These are phyloP conservation scores for Syzygium grande DNA, from an alignment of 345 rosid species.

Conservation along the genomic window DNA sequence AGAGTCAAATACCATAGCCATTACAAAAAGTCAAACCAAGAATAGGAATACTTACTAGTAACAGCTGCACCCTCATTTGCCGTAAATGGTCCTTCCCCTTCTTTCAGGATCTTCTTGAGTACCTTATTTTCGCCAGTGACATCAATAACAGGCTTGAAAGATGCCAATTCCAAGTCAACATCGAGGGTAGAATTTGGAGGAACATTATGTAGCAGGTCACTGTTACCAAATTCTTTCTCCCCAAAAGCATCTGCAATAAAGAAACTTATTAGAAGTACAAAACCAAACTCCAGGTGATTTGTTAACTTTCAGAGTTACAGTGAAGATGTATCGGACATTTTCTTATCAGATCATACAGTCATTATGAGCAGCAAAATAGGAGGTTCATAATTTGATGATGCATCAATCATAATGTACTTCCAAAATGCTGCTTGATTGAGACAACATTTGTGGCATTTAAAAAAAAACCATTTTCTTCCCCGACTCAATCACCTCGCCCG, in stretches of 20 bases:
- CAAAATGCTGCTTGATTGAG: background rate
- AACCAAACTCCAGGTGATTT: background rate
- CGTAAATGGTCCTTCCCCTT: constrained; percentile 35
- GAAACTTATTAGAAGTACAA: background rate
- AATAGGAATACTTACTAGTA: constrained; percentile 28
- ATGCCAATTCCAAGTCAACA: constrained; percentile 36
- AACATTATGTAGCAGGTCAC: constrained; percentile 9
- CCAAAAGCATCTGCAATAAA: constrained; percentile 43
- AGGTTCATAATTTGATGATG: background rate
- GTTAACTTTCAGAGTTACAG: background rate
- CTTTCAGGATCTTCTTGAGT: constrained; percentile 47
- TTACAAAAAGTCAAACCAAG: background rate
- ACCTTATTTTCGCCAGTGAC: constrained; percentile 45
- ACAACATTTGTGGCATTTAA: background rate
- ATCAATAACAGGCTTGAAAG: constrained; percentile 53
- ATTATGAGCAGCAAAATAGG: background rate
- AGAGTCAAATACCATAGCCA: background rate
- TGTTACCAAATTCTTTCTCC: constrained; percentile 20
- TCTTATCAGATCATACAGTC: background rate
- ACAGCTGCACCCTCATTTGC: constrained; percentile 54
- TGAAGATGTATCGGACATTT: background rate
- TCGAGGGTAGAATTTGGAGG: constrained; percentile 35
- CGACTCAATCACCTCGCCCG: constrained; percentile 57
- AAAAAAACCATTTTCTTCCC: background rate
- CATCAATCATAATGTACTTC: background rate